Base-by-base conservation (phyloP, 1,139 yeast genomes). In the Yamadazyma friedrichii region DNA sequence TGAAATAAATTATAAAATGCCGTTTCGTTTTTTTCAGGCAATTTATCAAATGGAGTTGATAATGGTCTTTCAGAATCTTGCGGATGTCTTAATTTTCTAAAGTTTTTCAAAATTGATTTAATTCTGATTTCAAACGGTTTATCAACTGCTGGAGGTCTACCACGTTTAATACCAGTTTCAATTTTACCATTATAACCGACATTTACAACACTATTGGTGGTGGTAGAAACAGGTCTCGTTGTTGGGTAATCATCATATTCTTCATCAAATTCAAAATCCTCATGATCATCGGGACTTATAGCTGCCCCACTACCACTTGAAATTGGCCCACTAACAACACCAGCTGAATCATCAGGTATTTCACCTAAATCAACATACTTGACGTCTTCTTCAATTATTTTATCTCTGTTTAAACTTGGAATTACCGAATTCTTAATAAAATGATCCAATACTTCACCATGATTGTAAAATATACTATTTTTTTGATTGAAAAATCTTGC, bases 91-190 rank as follows among this genome's bases (percentile, higher is more conserved):
- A 85, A 82, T 56, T 86, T 86, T 54, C 88, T 86, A 55, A 93
- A 73, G 38, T 81, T 83, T 57, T 95, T 82, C 70, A 91, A 68
- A 33, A 93, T 83, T 48, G 88, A 82, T 61, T 91, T 91, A 59
- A 91, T 89, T 48, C 97, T 75, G 53, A 88, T 89, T 63, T 93
- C 97, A 62, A 85, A 91, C 4, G 97, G 97, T 54, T 86, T 82
- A 61, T 91, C 98, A 43, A 91, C 94, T 41, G 91, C 87, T 1
- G 98, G 98, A 8, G 98, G 98, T 56, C 97, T 79, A 33, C 97
- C 97, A 56, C 98, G 75, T 61, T 88, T 82, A 40, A 80, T 80
- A 49, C 89, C 84, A 41, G 79, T 73, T 47, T 80, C 86, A 16
- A 49, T 43, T 16, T 13, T 26, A 9, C 38, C 33, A 10, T 17